Evolutionary conservation across 805 yeast genomes (phyloP), one percentile per base, ranked within the genome.

Genomic region (Lipomyces starkeyi): DNA sequence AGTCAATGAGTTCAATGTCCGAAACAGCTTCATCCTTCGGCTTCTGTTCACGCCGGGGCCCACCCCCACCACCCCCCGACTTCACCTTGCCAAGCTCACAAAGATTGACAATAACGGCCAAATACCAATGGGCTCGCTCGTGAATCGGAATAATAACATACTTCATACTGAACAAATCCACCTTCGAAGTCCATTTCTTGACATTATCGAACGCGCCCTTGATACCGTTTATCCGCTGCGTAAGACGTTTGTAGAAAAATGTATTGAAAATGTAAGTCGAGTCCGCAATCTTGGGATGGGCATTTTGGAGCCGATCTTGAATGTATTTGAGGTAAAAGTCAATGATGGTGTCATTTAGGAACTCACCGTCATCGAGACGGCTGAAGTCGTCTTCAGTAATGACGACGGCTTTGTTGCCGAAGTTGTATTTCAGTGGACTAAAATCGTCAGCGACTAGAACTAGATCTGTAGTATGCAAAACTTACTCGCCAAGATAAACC

Each of bases 281-380:
- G 8, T 79, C 75, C 2, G 80, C 78, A 8, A 72, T 62, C 13
- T 81, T 73, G 3, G 79, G 74, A 4, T 76, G 73, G 6, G 14
- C 69, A 67, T n/a, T 71, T 34, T 11, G 82, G 68, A 79, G 82
- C 63, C 68, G 67, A 59, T 62, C 77, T 58, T 63, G 73, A 35
- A 62, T 54, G 75, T 74, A 61, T 73, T 76, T 74, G 81, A 91
- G 82, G 74, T 91, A 93, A 76, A 94, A 94, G 77, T 92, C 97
- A 64, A 95, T 88, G 61, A 95, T 81, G 0, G 90, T 85, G 75
- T 95, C 99, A 79, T 95, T 94, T 60, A 95, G 86, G 93, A 97
- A 94, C 70, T 90, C 91, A 59, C 88, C 88, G 66, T 89, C 88
- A 74, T 88, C 87, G 9, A 94, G 82, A 58, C 97, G 90, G 69